These are phyloP conservation scores for Podospora australis DNA, from an alignment of 495 filamentous ascomycete species.

Conservation along the genomic window DNA sequence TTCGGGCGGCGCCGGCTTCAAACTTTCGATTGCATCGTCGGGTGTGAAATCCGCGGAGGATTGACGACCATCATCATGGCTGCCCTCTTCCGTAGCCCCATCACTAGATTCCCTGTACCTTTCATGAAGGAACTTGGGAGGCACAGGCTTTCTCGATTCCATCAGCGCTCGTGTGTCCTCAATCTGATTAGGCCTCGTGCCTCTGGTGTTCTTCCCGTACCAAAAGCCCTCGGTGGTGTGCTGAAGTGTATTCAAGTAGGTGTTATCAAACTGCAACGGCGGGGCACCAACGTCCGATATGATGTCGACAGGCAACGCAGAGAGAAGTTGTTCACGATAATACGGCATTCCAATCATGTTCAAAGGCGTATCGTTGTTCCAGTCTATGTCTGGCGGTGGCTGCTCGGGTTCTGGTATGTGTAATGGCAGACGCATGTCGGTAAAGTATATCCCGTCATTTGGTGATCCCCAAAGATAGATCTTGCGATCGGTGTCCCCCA, in stretches of 20 bases:
- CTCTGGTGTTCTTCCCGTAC: constrained; percentile 74
- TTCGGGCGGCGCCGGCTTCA: constrained; percentile 67
- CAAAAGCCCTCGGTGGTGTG: constrained; percentile 62
- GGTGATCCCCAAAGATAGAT: constrained; percentile 91
- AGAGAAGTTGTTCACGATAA: constrained; percentile 80
- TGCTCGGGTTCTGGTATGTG: constrained; percentile 65
- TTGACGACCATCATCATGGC: constrained; percentile 36
- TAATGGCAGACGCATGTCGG: constrained; percentile 70
- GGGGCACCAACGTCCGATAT: constrained; percentile 78
- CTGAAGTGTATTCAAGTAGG: constrained; percentile 59
- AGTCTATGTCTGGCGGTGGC: constrained; percentile 46
- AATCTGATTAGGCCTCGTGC: constrained; percentile 69
- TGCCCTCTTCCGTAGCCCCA: constrained; percentile 23
- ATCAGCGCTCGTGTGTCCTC: constrained; percentile 62
- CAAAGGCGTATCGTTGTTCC: constrained; percentile 69
- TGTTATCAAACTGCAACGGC: constrained; percentile 68
- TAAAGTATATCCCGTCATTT: constrained; percentile 75
- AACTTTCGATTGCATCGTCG: constrained; percentile 49
- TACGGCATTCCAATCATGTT: constrained; percentile 87
- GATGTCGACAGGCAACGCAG: constrained; percentile 79
- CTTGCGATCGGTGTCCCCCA: constrained; percentile 70
- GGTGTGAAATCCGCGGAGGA: constrained; percentile 57
- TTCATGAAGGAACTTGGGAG: constrained; percentile 89
- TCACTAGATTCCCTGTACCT: constrained; percentile 75
- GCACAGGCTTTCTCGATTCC: constrained; percentile 42